Base-by-base conservation (phyloP, 495 filamentous ascomycete species). In the Penicillium tannophilum region DNA sequence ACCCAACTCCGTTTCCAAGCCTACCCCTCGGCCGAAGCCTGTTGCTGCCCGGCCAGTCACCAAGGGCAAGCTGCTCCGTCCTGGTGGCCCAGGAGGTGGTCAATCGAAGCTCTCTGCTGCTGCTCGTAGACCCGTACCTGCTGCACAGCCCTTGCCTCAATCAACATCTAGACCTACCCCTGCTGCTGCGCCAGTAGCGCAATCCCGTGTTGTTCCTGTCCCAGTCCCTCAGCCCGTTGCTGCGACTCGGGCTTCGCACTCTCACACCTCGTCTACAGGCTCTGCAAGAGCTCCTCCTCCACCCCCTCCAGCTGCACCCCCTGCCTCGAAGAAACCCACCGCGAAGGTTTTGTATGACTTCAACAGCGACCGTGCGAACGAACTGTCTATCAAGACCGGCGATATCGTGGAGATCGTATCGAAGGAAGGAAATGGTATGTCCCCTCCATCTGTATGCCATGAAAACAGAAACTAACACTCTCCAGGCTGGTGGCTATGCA, bases 401-500 rank as follows among this genome's bases (percentile, higher is more conserved):
- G 89, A 97, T 59, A 74, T 96, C 28, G 82, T 99, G 41, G 84
- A 93, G 68, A 85, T 98, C 59, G 79, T 95, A 11, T 87, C 90
- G 58, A 97, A 97, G 72, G 93, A 96, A 75, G 79, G 74, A 63
- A 97, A 97, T 66, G 94, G 94, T 96, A 84, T 70, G 88, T 16
- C 11, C 24, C 50, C 35, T 42, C 46, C 17, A 41, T 10, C 35
- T 52, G 14, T 44, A 3, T 28, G 51, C 56, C 41, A 30, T 35
- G 11, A 23, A 52, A 4, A 51, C 23, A 59, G 52, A 43, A 17
- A 60, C 65, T 77, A 65, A 77, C 57, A 59, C 65, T 45, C 30
- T 44, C 9, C 48, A 96, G 93, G 93, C 45, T 98, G 95, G 95
- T 97, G 93, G 92, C 80, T 97, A 41, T 93, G 87, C 53, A 92